Evolutionary conservation across 2,329 filamentous ascomycete genomes (phyloP).

Genomic region (Cadophora malorum): DNA sequence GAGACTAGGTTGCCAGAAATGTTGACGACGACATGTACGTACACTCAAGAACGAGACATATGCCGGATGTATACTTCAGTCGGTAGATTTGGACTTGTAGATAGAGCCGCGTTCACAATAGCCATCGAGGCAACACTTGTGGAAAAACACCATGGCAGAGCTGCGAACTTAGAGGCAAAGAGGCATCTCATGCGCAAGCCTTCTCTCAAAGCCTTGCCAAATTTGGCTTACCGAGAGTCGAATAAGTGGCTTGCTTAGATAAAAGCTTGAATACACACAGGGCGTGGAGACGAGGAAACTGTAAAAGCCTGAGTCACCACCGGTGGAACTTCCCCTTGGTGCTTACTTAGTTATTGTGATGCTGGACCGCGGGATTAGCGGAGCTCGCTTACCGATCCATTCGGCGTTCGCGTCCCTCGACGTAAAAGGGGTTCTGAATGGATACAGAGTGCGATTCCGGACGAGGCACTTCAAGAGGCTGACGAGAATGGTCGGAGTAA

Average conservation of each 20-base stretch:
- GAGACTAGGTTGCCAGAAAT: background rate
- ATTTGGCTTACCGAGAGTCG: background rate
- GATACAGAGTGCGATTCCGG: background rate
- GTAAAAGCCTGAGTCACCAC: constrained; percentile 6
- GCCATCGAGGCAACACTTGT: background rate
- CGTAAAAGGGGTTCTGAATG: background rate
- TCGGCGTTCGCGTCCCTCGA: constrained; percentile 6
- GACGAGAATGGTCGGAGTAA: constrained; percentile 16
- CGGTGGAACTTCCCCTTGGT: constrained; percentile 3
- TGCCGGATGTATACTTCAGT: background rate
- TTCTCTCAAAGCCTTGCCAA: background rate
- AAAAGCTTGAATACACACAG: background rate
- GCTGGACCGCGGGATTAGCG: background rate
- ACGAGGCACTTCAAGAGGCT: constrained; percentile 5
- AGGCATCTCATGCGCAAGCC: background rate
- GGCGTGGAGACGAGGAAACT: background rate
- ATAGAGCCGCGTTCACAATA: background rate
- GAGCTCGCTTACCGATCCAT: constrained; percentile 13
- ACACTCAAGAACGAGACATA: background rate
- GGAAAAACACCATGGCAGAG: no score
- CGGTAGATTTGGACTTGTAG: background rate
- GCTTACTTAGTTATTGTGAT: constrained; percentile 8
- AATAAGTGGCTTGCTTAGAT: background rate
- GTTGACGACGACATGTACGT: background rate
- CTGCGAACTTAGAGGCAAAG: background rate